Evolutionary conservation across 1,284 basidiomycete genomes (phyloP).

Genomic region (Naganishia sp.): DNA sequence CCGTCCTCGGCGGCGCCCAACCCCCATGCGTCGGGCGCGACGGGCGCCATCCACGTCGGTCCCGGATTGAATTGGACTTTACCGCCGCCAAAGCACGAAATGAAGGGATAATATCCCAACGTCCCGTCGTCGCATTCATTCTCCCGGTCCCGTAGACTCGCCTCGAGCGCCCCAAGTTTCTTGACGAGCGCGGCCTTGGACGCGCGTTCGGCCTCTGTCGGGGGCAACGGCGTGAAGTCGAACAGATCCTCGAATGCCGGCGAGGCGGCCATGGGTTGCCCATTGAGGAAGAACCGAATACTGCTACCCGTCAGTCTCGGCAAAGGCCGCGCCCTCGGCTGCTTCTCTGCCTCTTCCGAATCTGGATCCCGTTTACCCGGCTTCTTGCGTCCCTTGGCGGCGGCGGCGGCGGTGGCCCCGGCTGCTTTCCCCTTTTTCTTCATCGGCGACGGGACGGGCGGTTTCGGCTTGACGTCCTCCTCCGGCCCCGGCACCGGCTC

Average conservation of each 20-base stretch:
- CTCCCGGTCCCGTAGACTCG: constrained; percentile 60
- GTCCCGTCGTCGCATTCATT: constrained; percentile 92
- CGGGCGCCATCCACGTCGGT: constrained; percentile 76
- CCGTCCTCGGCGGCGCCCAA: constrained; percentile 47
- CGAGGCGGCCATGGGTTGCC: constrained; percentile 66
- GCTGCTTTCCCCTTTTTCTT: constrained; percentile 34
- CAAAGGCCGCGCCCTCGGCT: constrained; percentile 51
- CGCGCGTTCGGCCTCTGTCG: constrained; percentile 56
- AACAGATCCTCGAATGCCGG: constrained; percentile 82
- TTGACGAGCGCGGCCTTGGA: constrained; percentile 58
- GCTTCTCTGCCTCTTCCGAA: constrained; percentile 43
- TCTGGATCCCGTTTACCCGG: constrained; percentile 29
- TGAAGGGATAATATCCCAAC: constrained; percentile 92
- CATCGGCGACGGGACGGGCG: background rate
- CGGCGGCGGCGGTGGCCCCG: constrained; percentile 58
- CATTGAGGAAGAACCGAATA: constrained; percentile 91
- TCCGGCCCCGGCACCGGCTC: constrained; percentile 54
- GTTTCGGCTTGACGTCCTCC: constrained; percentile 13
- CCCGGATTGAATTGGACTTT: constrained; percentile 83
- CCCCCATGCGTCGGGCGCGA: constrained; percentile 20
- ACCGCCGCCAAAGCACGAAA: constrained; percentile 89
- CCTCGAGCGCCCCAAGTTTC: constrained; percentile 66
- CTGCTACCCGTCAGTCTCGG: constrained; percentile 71
- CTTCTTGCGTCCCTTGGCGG: constrained; percentile 58
- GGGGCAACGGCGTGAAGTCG: constrained; percentile 83